Conservation (phyloP, 2,329 filamentous ascomycete genomes). For the Ophiocordyceps camponoti-rufipedis region DNA sequence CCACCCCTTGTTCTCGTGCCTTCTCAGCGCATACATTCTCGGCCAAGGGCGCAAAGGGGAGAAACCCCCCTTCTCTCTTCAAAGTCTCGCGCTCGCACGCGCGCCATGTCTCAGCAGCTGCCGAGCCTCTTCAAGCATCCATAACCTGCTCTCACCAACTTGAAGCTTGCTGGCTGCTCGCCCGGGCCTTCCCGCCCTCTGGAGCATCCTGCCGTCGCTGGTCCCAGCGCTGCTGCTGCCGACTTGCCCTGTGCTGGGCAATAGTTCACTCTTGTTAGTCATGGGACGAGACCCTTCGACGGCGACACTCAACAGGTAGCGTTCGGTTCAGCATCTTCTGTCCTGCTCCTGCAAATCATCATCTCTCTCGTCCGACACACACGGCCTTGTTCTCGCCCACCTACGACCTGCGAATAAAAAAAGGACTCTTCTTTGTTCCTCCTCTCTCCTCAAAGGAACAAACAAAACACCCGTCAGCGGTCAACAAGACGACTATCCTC, state of each 20-base stretch:
- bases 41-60: background rate
- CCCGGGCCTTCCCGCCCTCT: background rate
- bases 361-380: background rate
- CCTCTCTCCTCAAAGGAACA: background rate
- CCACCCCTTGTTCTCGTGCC: background rate
- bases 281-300: background rate
- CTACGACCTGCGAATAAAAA: background rate
- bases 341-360: background rate
- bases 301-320: background rate
- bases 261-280: background rate
- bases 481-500: constrained; percentile 1
- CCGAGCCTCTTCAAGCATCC: background rate
- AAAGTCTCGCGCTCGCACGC: background rate
- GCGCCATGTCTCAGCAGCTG: background rate
- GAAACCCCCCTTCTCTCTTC: background rate
- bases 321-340: background rate
- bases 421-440: no score
- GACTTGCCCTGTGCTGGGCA: background rate
- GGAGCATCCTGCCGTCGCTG: background rate
- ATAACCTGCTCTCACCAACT: background rate
- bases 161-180: background rate
- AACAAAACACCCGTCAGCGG: background rate
- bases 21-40: background rate
- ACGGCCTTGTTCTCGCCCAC: background rate
- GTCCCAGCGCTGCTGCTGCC: background rate